Conservation (phyloP, 164 flowering plant species). For the Stephania cephalantha region DNA sequence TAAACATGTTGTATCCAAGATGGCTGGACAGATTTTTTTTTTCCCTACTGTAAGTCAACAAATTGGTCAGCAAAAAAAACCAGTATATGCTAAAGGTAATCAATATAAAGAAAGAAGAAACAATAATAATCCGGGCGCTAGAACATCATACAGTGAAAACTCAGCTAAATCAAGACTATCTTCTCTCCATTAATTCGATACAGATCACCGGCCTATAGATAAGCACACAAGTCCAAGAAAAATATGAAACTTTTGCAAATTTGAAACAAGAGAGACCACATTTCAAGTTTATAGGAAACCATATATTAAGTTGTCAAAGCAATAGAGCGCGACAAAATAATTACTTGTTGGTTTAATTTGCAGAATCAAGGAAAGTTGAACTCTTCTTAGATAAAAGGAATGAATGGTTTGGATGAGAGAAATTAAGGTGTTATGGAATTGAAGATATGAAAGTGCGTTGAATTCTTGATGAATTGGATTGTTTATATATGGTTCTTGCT, state of each 20-base stretch:
- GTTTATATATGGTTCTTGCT: too few relatives aligned
- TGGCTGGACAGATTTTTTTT: constrained; percentile 58
- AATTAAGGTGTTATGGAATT: too few relatives aligned
- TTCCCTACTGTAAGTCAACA: constrained; percentile 39
- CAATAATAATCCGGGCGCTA: neutral
- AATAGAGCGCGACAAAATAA: neutral
- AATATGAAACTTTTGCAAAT: neutral
- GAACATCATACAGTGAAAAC: constrained; percentile 51
- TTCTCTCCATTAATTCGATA: constrained; percentile 64
- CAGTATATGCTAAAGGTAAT: too few relatives aligned
- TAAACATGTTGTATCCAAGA: constrained; percentile 58
- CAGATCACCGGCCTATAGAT: constrained; percentile 45
- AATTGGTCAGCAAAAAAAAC: neutral
- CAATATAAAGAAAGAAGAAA: neutral
- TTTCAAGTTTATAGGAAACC: neutral
- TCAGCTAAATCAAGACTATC: constrained; percentile 77
- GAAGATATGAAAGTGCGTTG: too few relatives aligned
- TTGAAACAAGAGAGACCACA: neutral
- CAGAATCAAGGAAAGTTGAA: too few relatives aligned
- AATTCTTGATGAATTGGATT: too few relatives aligned
- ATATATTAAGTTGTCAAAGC: neutral
- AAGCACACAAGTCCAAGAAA: neutral
- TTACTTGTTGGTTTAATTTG: constrained; percentile 47
- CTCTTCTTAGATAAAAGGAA: too few relatives aligned
- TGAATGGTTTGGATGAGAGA: too few relatives aligned